phyloP scores from a whole-genome alignment of 495 filamentous ascomycete genomes.

The Xylaria acuta region DNA sequence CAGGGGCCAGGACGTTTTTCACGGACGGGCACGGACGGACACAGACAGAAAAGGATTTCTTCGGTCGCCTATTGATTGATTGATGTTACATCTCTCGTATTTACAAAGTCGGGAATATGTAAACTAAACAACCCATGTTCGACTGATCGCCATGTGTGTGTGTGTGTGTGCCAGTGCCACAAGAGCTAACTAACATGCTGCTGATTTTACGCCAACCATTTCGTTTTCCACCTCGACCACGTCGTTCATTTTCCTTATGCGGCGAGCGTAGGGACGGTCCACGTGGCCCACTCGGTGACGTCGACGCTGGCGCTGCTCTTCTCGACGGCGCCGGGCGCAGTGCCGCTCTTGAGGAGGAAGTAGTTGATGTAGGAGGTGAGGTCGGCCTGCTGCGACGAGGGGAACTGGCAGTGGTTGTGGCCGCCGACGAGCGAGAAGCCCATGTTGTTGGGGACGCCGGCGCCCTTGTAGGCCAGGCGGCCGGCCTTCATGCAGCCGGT shows the following conservation, averaged over 20 bases:
- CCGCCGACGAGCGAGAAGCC: slow-evolving; percentile 60
- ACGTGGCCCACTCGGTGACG: slow-evolving; percentile 49
- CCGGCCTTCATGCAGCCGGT: slow-evolving; percentile 63
- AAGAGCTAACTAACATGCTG: slow-evolving; percentile 11
- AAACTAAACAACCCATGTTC: slow-evolving; percentile 3
- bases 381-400: slow-evolving; percentile 53
- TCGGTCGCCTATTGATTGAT: background rate
- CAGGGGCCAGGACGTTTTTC: background rate
- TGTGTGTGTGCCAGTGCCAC: background rate
- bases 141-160: background rate
- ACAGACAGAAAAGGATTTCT: background rate
- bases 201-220: background rate
- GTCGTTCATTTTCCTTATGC: background rate
- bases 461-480: slow-evolving; percentile 56
- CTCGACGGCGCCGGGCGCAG: slow-evolving; percentile 47
- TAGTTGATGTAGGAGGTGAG: slow-evolving; percentile 61
- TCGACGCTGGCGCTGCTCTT: slow-evolving; percentile 46
- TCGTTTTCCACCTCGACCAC: background rate
- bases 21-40: background rate
- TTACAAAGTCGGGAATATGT: slow-evolving; percentile 23
- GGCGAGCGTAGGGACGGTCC: slow-evolving; percentile 45
- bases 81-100: slow-evolving; percentile 22
- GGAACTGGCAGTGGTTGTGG: slow-evolving; percentile 62
- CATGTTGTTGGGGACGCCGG: slow-evolving; percentile 55
- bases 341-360: slow-evolving; percentile 52